phyloP scores from a whole-genome alignment of 2,329 filamentous ascomycete species.

The Beauveria australis region DNA sequence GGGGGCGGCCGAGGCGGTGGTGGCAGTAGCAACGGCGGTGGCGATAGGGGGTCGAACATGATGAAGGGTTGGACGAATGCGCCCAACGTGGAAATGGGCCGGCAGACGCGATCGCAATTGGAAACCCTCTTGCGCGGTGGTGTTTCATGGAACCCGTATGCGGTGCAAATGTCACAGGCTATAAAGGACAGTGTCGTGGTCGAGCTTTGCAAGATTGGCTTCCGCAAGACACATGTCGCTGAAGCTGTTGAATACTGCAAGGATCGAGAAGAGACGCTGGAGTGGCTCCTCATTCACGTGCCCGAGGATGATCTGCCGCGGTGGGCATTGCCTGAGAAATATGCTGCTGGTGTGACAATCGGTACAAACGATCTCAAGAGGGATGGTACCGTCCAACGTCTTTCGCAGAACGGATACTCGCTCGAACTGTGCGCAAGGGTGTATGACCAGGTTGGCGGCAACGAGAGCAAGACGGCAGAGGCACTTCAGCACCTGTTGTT shows the following conservation, averaged over 20 bases:
- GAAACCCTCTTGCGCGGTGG: conserved; percentile 72
- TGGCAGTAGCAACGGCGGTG: conserved; percentile 8
- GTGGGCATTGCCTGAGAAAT: conserved; percentile 88
- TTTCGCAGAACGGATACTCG: conserved; percentile 78
- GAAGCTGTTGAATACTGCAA: conserved; percentile 85
- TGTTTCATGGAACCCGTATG: conserved; percentile 81
- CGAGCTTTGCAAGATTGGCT: conserved; percentile 71
- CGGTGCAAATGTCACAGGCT: conserved; percentile 51
- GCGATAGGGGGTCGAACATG: conserved; percentile 27
- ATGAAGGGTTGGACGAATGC: conserved; percentile 75
- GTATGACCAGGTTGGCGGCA: conserved; percentile 58
- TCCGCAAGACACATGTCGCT: conserved; percentile 80
- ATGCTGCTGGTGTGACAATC: conserved; percentile 82
- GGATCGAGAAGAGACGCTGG: conserved; percentile 83
- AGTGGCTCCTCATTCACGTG: conserved; percentile 95
- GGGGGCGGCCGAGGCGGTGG: conserved; percentile 17
- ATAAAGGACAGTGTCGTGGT: conserved; percentile 56
- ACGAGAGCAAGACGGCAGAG: conserved; percentile 73
- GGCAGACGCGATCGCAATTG: conserved; percentile 66
- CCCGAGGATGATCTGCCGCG: conserved; percentile 92
- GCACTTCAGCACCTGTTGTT: conserved; percentile 55
- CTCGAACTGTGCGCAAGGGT: conserved; percentile 73
- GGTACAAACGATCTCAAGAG: conserved; percentile 72
- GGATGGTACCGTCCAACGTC: conserved; percentile 73
- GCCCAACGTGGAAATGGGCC: conserved; percentile 89